Evolutionary conservation across 2,329 filamentous ascomycete species (phyloP).

Genomic region (Fusarium tanahbumbuense): DNA sequence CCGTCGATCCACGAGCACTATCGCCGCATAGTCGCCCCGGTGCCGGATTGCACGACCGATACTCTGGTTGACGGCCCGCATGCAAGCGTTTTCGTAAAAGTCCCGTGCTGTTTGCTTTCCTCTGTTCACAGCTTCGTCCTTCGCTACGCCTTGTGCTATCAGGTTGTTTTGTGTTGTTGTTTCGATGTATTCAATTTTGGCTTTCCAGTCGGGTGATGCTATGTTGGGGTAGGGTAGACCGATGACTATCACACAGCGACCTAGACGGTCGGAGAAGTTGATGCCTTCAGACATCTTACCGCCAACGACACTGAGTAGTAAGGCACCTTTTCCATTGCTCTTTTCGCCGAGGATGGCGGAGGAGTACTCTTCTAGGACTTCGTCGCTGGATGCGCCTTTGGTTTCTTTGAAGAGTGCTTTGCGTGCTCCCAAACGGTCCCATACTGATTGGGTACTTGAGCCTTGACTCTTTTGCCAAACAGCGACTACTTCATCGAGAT

Average conservation of each 20-base stretch:
- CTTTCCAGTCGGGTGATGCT: slow-evolving; percentile 90
- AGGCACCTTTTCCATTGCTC: slow-evolving; percentile 66
- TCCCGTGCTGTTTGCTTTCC: slow-evolving; percentile 74
- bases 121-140: slow-evolving; percentile 43
- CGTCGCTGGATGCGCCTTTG: slow-evolving; percentile 70
- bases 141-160: slow-evolving; percentile 26
- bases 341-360: slow-evolving; percentile 68
- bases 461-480: slow-evolving; percentile 65
- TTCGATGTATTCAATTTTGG: slow-evolving; percentile 89
- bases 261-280: slow-evolving; percentile 93
- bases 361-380: slow-evolving; percentile 79
- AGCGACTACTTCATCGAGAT: slow-evolving; percentile 78
- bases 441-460: slow-evolving; percentile 58
- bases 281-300: slow-evolving; percentile 98
- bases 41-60: slow-evolving; percentile 94
- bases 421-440: slow-evolving; percentile 66
- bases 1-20: slow-evolving; percentile 83
- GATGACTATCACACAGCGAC: slow-evolving; percentile 89
- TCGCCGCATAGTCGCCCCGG: slow-evolving; percentile 87
- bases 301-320: slow-evolving; percentile 90
- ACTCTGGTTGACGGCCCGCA: slow-evolving; percentile 97
- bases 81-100: slow-evolving; percentile 94
- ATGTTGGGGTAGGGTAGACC: slow-evolving; percentile 94
- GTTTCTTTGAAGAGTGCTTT: slow-evolving; percentile 73
- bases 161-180: slow-evolving; percentile 61